Percentiles rank a stretch among this genome's conserved stretches.
Evolutionary conservation across 2,329 filamentous ascomycete species (phyloP).

Genomic region (Fusarium tuaranense): DNA sequence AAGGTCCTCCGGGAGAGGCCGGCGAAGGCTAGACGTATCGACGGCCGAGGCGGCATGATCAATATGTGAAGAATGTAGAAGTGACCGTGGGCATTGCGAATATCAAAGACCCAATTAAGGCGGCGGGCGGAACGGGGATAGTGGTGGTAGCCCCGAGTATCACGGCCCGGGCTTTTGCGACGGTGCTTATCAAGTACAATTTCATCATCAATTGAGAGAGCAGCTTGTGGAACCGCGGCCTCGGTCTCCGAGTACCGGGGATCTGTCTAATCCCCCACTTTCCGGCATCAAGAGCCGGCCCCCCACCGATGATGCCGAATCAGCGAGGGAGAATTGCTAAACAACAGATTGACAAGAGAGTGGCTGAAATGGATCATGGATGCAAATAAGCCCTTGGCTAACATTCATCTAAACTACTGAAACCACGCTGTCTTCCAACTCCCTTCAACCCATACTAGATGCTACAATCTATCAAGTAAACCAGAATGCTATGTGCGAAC

Average conservation of each 20-base stretch:
- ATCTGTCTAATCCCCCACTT: slow-evolving; percentile 43
- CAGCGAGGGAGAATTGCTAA: slow-evolving; percentile 21
- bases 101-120: background rate
- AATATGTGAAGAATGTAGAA: background rate
- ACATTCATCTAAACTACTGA: slow-evolving; percentile 16
- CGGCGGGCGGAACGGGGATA: background rate
- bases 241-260: slow-evolving; percentile 38
- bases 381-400: background rate
- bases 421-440: slow-evolving; percentile 22
- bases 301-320: slow-evolving; percentile 32
- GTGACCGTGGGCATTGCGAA: background rate
- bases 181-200: slow-evolving; percentile 5
- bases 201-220: slow-evolving; percentile 26
- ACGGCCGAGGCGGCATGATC: slow-evolving; percentile 34
- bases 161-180: slow-evolving; percentile 25
- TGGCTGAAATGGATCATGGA: background rate
- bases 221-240: slow-evolving; percentile 13
- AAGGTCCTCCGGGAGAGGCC: slow-evolving; percentile 22
- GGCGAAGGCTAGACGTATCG: slow-evolving; percentile 27
- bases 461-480: slow-evolving; percentile 42
- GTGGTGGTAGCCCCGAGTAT: slow-evolving; percentile 23
- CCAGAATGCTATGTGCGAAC: slow-evolving; percentile 38
- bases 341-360: background rate
- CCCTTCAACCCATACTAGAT: slow-evolving; percentile 26
- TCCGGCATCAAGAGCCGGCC: slow-evolving; percentile 28